phyloP scores from a whole-genome alignment of 2,329 filamentous ascomycete species.

The Neofusicoccum kwambonambiense region DNA sequence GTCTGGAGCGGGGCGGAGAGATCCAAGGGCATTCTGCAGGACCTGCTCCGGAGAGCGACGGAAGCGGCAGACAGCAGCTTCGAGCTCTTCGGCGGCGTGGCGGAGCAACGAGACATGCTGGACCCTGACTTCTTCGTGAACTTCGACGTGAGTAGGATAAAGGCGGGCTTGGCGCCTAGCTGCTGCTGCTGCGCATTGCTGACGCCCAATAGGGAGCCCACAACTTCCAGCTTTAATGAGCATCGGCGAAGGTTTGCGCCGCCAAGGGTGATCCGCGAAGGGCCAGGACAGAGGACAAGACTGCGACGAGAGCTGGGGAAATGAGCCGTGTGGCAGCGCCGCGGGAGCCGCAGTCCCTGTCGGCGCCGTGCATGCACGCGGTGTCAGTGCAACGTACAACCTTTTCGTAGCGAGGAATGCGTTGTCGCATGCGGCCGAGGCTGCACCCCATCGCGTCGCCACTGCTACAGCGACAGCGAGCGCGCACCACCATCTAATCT shows the following conservation, averaged over 20 bases:
- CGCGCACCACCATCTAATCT: not conserved
- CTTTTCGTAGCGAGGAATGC: slow-evolving; percentile 1
- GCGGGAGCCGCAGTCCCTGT: not conserved
- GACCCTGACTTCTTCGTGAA: slow-evolving; percentile 11
- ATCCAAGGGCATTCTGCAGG: not conserved
- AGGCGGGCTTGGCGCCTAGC: not conserved
- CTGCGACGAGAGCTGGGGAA: not conserved
- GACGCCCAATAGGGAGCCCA: not conserved
- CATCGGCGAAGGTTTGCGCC: not conserved
- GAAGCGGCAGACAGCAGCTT: slow-evolving; percentile 1
- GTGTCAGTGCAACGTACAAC: not conserved
- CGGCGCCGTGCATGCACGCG: not conserved
- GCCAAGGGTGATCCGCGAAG: not conserved
- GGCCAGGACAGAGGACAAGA: not conserved
- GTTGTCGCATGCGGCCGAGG: slow-evolving; percentile 1
- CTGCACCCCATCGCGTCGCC: not conserved
- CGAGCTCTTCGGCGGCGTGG: not conserved
- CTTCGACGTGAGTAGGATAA: not conserved
- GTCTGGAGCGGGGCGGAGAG: slow-evolving; percentile 2
- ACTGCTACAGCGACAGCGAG: not conserved
- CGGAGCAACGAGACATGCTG: not conserved
- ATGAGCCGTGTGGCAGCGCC: not conserved
- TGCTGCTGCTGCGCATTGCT: not conserved
- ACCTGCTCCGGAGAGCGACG: slow-evolving; percentile 10
- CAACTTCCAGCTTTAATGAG: not conserved